Conservation (phyloP, 805 yeast genomes). For the Scheffersomyces coipomensis region DNA sequence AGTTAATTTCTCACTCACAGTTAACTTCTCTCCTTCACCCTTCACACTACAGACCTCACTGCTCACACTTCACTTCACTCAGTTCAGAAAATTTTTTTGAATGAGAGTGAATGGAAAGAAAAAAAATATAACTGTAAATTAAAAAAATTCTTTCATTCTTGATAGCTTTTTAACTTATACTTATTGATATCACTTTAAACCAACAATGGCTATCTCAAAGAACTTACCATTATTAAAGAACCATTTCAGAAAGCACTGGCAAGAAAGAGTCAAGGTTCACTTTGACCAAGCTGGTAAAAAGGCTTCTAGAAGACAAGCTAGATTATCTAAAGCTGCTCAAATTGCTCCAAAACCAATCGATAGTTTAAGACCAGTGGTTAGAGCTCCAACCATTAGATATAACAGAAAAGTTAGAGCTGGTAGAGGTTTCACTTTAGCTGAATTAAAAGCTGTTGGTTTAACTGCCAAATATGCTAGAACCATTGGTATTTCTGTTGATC, state of each 20-base stretch:
- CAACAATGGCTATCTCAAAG: slow-evolving; percentile 87
- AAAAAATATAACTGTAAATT: no score
- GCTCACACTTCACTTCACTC: no score
- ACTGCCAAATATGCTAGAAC: slow-evolving; percentile 93
- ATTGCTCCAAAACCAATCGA: slow-evolving; percentile 98
- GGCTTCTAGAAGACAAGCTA: slow-evolving; percentile 92
- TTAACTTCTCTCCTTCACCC: no score
- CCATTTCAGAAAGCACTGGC: slow-evolving; percentile 99
- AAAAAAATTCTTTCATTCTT: no score
- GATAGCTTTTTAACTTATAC: no score
- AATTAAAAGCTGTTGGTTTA: slow-evolving; percentile 96
- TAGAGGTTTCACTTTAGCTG: slow-evolving; percentile 98
- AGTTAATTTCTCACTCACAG: no score
- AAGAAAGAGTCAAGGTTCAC: slow-evolving; percentile 99
- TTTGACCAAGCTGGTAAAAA: slow-evolving; percentile 99
- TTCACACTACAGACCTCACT: no score
- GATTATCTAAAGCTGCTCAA: slow-evolving; percentile 91
- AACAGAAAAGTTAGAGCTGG: slow-evolving; percentile 99
- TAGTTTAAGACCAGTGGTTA: slow-evolving; percentile 93
- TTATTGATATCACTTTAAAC: slow-evolving; percentile 5
- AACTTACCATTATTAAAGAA: slow-evolving; percentile 98
- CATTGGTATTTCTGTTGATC: slow-evolving; percentile 98
- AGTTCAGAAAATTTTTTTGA: no score
- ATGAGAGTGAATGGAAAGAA: no score
- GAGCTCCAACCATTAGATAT: slow-evolving; percentile 98